A percentile compares a stretch with the other conserved stretches of the same genome.
These are phyloP conservation scores for Aspergillus sergii DNA, from an alignment of 2,329 filamentous ascomycete species.

Conservation along the genomic window DNA sequence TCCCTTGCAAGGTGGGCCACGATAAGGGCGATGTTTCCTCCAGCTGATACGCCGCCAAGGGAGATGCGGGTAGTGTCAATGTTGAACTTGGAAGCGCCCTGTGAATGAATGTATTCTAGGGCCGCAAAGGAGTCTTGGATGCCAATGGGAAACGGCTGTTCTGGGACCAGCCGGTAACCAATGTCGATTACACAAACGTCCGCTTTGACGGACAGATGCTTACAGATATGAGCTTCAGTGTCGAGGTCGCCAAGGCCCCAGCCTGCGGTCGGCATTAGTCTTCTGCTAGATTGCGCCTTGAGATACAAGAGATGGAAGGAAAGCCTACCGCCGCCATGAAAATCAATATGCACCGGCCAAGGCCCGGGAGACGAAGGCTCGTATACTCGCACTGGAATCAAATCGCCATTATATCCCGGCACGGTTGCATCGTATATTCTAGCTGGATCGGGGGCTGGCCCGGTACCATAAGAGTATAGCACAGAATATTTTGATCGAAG, in stretches of 20 bases:
- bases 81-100: conserved; percentile 42
- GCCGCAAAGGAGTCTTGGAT: conserved; percentile 55
- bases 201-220: conserved; percentile 49
- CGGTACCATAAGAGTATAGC: conserved; percentile 51
- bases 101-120: conserved; percentile 43
- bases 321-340: conserved; percentile 47
- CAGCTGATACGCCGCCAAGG: conserved; percentile 50
- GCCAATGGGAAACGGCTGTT: conserved; percentile 52
- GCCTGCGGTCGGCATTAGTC: conserved; percentile 14
- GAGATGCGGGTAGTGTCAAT: conserved; percentile 44
- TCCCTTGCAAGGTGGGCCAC: conserved; percentile 46
- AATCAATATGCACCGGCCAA: conserved; percentile 54
- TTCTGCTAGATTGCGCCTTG: neutral
- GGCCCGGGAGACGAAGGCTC: conserved; percentile 43
- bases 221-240: conserved; percentile 54
- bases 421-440: conserved; percentile 44
- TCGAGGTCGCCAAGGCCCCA: conserved; percentile 56
- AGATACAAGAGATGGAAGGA: neutral
- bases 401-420: conserved; percentile 34
- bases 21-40: conserved; percentile 30
- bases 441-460: conserved; percentile 44
- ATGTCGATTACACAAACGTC: conserved; percentile 54
- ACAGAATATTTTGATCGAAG: conserved; percentile 48
- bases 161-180: conserved; percentile 56
- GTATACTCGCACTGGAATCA: conserved; percentile 48